Base-by-base conservation (phyloP, 331 rosid genomes). In the Prunus yedoensis region DNA sequence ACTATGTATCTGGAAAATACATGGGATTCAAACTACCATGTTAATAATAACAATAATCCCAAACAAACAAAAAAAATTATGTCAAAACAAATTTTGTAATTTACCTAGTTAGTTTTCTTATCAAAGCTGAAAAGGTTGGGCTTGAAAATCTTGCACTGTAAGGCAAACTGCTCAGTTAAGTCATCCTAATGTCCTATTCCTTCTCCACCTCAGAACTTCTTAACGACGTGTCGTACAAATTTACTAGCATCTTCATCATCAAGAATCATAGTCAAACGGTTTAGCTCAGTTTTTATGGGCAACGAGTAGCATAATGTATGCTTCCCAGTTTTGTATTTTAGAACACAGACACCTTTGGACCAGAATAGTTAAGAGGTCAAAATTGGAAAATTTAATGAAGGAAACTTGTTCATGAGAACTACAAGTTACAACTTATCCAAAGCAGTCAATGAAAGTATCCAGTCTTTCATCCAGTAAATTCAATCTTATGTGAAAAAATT, bases 11-110 rank as follows among this genome's bases (percentile, higher is more conserved):
- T 28, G 93, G 98, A 63, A 83, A 76, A 68, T 82, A 85, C 78
- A 93, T 91, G 98, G 97, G 98, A 10, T 93, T 93, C 85, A 88
- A 87, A 77, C 71, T 21, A 20, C 93, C 92, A 43, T 89, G 97
- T 77, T 88, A 82, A 79, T 8, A 23, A 23, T 27, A 53, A 25
- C 27, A 10, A 17, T 16, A 51, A 51, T 16, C 65, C 51, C 51
- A 20, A 21, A 9, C 76, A 56, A 17, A 9, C 8, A n/a, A 3
- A 16, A 62, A 16, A 16, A 16, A 15, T 1, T 0, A 16, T 30
- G 35, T 0, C 65, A 23, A 27, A 25, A 62, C 46, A 15, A 16
- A 6, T 62, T n/a, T n/a, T n/a, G n/a, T n/a, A n/a, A n/a, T 57
- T 11, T 21, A 38, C 8, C 8, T 6, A 11, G 13, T 57, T 10